Conservation (phyloP, 257 asterid genomes). For the Fraxinus excelsior region DNA sequence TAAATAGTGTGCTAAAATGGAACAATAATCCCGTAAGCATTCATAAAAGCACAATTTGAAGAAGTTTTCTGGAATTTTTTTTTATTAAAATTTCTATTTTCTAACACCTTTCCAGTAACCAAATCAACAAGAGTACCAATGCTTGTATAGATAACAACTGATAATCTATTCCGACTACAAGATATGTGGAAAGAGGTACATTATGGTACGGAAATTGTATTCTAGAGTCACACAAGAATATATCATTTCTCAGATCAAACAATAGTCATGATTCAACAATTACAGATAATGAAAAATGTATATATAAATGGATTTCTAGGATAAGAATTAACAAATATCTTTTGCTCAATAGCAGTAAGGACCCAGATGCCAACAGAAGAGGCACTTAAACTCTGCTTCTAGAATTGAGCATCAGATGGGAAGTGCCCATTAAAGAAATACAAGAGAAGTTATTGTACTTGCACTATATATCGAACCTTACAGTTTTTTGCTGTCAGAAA, state of each 20-base stretch:
- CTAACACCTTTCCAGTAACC: background rate
- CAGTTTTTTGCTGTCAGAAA: constrained; percentile 28
- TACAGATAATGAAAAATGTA: background rate
- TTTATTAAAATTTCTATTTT: no score
- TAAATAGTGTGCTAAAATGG: background rate
- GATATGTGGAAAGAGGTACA: background rate
- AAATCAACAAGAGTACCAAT: background rate
- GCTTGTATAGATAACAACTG: background rate
- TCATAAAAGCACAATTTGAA: background rate
- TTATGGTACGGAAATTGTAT: background rate
- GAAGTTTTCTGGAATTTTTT: background rate
- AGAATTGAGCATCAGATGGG: constrained; percentile 8
- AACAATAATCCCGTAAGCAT: background rate
- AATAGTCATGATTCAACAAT: background rate
- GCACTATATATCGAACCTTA: constrained; percentile 24
- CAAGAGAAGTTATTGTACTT: background rate
- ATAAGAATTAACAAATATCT: constrained; percentile 4
- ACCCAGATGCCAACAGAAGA: background rate
- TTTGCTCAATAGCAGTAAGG: background rate
- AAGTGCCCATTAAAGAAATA: constrained; percentile 1
- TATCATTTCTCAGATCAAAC: background rate
- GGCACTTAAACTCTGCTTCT: constrained; percentile 9
- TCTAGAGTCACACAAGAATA: background rate
- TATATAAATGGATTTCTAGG: background rate
- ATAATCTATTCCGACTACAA: background rate